Percentiles rank a stretch among this genome's conserved stretches.
phyloP scores from a whole-genome alignment of 306 rosid genomes.

The Oemleria cerasiformis region DNA sequence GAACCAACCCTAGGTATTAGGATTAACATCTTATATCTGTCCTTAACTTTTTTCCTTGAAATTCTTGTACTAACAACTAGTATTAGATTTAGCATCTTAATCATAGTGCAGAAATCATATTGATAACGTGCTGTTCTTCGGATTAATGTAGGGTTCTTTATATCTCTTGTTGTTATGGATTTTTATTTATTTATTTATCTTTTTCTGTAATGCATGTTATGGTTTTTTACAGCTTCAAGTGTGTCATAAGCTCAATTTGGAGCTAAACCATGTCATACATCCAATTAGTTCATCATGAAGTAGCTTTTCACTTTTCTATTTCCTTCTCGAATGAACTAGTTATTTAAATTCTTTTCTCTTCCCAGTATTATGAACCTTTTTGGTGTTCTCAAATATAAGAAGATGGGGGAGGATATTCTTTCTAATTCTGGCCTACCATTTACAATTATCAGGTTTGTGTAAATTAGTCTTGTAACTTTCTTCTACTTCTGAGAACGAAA shows the following conservation, averaged over 20 bases:
- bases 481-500: neutral
- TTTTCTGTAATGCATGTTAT: no score
- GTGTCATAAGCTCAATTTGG: neutral
- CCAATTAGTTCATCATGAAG: neutral
- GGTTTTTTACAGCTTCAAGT: no score
- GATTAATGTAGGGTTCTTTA: neutral
- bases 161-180: neutral
- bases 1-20: neutral
- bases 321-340: conserved; percentile 8
- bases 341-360: neutral
- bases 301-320: neutral
- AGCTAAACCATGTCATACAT: neutral
- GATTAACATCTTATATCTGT: neutral
- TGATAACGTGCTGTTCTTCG: neutral
- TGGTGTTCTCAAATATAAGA: conserved; percentile 92
- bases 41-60: neutral
- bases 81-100: no score
- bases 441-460: conserved; percentile 80
- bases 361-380: conserved; percentile 87
- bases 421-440: conserved; percentile 75
- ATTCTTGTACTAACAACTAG: neutral
- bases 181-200: no score
- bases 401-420: conserved; percentile 91
- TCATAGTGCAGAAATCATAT: neutral
- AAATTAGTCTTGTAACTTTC: conserved; percentile 5